Evolutionary conservation across 257 asterid genomes (phyloP), one percentile per base, ranked within the genome.

Genomic region (Rehmannia glutinosa): DNA sequence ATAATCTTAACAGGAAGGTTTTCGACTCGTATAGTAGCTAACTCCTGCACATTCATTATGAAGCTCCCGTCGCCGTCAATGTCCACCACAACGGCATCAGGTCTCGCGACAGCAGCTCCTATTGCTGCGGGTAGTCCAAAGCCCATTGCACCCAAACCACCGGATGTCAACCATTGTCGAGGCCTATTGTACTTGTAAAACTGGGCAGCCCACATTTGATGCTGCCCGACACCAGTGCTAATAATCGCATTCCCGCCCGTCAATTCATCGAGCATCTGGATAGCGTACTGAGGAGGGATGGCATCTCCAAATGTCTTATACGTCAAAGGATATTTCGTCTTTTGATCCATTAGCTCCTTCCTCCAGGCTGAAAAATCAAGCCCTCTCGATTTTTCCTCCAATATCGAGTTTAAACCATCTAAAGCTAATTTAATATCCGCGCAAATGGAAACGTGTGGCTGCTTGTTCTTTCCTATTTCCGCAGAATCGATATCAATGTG

Each of bases 201-300:
- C 55, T 89, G 97, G 0, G 97, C 97, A 15, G 96, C 81, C 96
- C 97, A 91, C 95, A 91, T 91, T 56, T 85, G 97, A 59, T 91
- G 97, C 69, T 91, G 97, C 54, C 97, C 97, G 3, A 89, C 96
- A 7, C 96, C 96, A 1, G 90, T 88, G 60, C 84, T 85, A 8
- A 88, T 73, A 62, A 91, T 85, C 2, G 94, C 96, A 2, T 83
- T 79, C 23, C 97, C 97, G 0, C 78, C 71, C 1, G 95, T 89
- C 58, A 91, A 70, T 61, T 91, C 98, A 58, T 89, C 94, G 1
- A 91, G 96, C 62, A 71, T 66, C 78, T 84, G 82, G 35, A 89
- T 91, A 0, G 92, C 97, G 51, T 81, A 81, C 52, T 91, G 96
- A 1, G 96, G 98, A 36, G 96, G 97, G 73, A 89, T 89, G 25